phyloP scores from a whole-genome alignment of 1,284 basidiomycete genomes.

The Pseudozyma pruni region DNA sequence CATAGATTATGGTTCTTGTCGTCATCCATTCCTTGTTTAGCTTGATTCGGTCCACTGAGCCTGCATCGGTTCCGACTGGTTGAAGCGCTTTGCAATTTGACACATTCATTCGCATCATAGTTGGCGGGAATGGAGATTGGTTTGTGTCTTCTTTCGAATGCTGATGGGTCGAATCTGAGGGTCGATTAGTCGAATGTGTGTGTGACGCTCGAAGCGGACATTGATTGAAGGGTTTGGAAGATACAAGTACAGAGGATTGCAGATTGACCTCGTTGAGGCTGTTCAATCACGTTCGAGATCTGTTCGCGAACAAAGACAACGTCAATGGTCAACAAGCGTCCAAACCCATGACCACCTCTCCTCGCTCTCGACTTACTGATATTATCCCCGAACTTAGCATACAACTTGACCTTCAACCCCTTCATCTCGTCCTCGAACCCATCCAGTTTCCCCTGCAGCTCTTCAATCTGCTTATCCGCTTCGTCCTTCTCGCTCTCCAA shows the following conservation, averaged over 20 bases:
- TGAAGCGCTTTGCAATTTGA: background rate
- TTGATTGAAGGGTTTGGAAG: background rate
- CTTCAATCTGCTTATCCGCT: conserved; percentile 75
- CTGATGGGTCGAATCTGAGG: no score
- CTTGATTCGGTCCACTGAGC: background rate
- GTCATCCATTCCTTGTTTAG: background rate
- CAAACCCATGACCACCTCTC: no score
- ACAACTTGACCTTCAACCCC: conserved; percentile 84
- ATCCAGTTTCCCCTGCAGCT: conserved; percentile 74
- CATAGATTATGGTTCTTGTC: background rate
- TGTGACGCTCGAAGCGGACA: background rate
- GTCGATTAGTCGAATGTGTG: no score
- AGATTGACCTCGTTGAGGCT: no score
- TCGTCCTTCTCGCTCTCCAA: conserved; percentile 78
- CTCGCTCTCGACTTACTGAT: conserved; percentile 72
- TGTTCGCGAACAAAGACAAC: conserved; percentile 12
- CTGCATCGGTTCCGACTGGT: background rate
- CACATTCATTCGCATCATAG: background rate
- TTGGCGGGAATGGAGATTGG: background rate
- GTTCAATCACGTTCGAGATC: conserved; percentile 52
- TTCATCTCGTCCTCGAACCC: conserved; percentile 88
- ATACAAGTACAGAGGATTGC: conserved; percentile 34
- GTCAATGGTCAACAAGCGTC: no score
- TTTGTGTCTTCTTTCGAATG: background rate
- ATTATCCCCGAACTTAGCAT: conserved; percentile 90